Base-by-base conservation (phyloP, 768 basidiomycete genomes). In the Candolleomyces efflorescens region DNA sequence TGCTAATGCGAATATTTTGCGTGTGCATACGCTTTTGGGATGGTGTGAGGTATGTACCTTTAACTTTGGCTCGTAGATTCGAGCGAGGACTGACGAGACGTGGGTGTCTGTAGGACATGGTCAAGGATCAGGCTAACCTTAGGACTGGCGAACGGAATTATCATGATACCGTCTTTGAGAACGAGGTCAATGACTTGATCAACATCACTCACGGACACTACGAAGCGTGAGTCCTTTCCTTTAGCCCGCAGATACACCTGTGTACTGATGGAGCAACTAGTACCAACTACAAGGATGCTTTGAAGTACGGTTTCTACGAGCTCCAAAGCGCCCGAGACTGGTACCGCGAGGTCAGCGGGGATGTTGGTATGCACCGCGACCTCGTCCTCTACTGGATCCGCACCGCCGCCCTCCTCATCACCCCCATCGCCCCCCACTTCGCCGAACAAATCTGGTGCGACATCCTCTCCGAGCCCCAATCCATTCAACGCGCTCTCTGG, bases 301-400 rank as follows among this genome's bases (percentile, higher is more conserved):
- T 98, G 60, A 96, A 98, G 72, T 89, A 81, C 62, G 96, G 95
- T 48, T 96, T 98, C 75, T 99, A 94, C 80, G 94, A 97, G 66
- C 82, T 95, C 62, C 93, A 98, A 70, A 88, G 83, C 51, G 80
- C 86, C 2, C 90, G 97, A 47, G 95, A 98, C 69, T 94, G 94
- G 89, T 98, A 98, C 71, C 92, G 94, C 57, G 90, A 94, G 68
- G 92, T 96, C 52, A 94, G 91, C 2, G 76, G 83, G 6, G 92
- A 94, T 60, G 76, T 87, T 50, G 92, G 94, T 26, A 97, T 98
- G 94, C 95, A 98, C 72, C 78, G 69, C 50, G 94, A 94, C 60
- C 83, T 98, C 47, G 85, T 96, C 66, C 75, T 84, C 60, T 83
- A 85, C 76, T 98, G 90, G 90, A 86, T 98, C 69, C 84, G 85